Evolutionary conservation across 2,329 filamentous ascomycete species (phyloP), one percentile per base, ranked within the genome.

Genomic region (Colletotrichum trifolii): DNA sequence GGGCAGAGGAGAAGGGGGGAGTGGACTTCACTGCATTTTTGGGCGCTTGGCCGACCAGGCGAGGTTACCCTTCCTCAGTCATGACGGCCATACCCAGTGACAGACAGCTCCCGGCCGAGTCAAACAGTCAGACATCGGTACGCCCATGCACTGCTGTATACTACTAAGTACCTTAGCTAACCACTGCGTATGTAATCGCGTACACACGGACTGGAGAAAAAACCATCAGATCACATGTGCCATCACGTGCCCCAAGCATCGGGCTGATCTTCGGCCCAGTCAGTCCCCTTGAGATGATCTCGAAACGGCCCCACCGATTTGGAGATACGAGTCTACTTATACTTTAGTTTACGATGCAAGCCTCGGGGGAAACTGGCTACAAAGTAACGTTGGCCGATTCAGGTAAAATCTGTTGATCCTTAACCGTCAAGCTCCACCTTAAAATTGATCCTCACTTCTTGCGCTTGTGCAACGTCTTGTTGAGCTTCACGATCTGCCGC

Each of bases 251-350:
- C 39, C 13, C 43, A 10, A 15, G 9, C 15, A 50, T 43, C 52
- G 38, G 45, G 35, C 58, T 48, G 58, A 56, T 48, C 46, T 61
- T 48, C 52, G 58, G 62, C 25, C 46, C 38, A 42, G 33, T 58
- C 46, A 43, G 17, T 39, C 52, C 53, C 58, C 63, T 65, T 65
- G 63, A 53, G 58, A 57, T 65, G 63, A 65, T 65, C 63, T 65
- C 63, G 52, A 65, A 65, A 65, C 52, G 47, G 38, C 59, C 58
- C 58, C 56, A 52, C 63, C 53, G 57, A 65, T 56, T 65, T 48
- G 57, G 13, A 61, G 61, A 61, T 65, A 65, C 62, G 62, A 65
- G 57, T 55, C 55, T 61, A 61, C 62, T 55, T 65, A 57, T 56
- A 62, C 58, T 46, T 59, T 25, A 25, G 25, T 25, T 25, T 25